Conservation (phyloP, 208 protist species). For the Trypanosoma avium region DNA sequence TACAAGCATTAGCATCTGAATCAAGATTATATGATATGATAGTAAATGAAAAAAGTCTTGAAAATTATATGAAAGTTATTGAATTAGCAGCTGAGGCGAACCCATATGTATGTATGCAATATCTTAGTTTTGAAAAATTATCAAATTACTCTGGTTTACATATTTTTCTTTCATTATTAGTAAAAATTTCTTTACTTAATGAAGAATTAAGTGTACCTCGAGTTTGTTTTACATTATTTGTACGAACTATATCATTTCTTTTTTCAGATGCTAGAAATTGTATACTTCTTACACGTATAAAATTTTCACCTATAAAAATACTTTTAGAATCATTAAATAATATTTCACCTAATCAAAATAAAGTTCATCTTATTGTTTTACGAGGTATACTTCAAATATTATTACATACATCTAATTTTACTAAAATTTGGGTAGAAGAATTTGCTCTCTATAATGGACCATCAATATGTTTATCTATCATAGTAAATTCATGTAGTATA, state of each 20-base stretch:
- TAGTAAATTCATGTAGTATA: constrained; percentile 16
- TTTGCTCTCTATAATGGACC: constrained; percentile 21
- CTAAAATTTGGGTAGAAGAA: constrained; percentile 28
- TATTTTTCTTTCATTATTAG: constrained; percentile 17
- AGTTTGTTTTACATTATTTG: constrained; percentile 13
- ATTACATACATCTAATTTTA: constrained; percentile 22
- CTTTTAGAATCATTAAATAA: constrained; percentile 13
- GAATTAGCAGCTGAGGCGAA: constrained; percentile 24
- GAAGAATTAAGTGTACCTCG: not conserved
- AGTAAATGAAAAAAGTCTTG: not conserved
- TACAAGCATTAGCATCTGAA: constrained; percentile 16
- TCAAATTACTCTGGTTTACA: constrained; percentile 7
- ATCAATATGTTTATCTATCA: constrained; percentile 13
- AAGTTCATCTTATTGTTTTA: constrained; percentile 13
- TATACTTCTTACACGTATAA: constrained; percentile 4
- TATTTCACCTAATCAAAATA: not conserved
- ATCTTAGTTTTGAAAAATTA: constrained; percentile 1
- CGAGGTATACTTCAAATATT: constrained; percentile 27
- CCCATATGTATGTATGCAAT: constrained; percentile 12
- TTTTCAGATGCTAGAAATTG: constrained; percentile 26
- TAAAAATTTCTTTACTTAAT: constrained; percentile 13
- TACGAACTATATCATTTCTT: constrained; percentile 22
- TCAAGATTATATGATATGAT: constrained; percentile 5
- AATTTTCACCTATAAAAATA: constrained; percentile 21
- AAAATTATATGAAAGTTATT: constrained; percentile 25